phyloP scores from a whole-genome alignment of 176 grass and related monocot genomes.

The Otatea glauca region DNA sequence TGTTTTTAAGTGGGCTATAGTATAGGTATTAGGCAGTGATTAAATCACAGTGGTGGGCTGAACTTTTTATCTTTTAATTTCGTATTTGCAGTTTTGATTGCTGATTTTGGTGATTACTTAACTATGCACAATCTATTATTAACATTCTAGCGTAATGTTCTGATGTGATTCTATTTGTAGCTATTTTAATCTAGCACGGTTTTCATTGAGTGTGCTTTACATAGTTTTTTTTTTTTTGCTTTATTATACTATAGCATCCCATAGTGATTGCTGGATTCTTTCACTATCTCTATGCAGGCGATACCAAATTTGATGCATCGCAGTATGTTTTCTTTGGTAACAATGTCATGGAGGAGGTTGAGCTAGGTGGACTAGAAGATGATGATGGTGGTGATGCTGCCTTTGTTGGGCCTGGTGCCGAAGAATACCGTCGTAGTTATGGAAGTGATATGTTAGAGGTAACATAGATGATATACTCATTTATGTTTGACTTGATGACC shows the following conservation, averaged over 20 bases:
- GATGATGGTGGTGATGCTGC: slow-evolving; percentile 45
- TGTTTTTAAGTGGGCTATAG: neutral
- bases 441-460: slow-evolving; percentile 57
- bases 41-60: neutral
- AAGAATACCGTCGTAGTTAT: slow-evolving; percentile 51
- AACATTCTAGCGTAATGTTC: neutral
- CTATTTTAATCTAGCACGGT: neutral
- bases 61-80: neutral
- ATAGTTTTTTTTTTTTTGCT: neutral
- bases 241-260: neutral
- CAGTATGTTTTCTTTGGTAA: slow-evolving; percentile 80
- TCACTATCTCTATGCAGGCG: slow-evolving; percentile 34
- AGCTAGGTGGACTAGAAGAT: slow-evolving; percentile 73
- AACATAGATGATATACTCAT: neutral
- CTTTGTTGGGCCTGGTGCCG: slow-evolving; percentile 37
- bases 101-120: slow-evolving; percentile 7
- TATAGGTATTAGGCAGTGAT: neutral
- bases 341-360: slow-evolving; percentile 59
- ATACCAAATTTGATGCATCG: slow-evolving; percentile 63
- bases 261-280: slow-evolving; percentile 24
- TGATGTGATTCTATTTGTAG: neutral
- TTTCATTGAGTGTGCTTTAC: neutral
- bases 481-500: neutral
- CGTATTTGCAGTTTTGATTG: neutral
- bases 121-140: neutral